A percentile compares a stretch with the other conserved stretches of the same genome.
phyloP scores from a whole-genome alignment of 1,284 basidiomycete genomes.

The Fomitopsis schrenkii region DNA sequence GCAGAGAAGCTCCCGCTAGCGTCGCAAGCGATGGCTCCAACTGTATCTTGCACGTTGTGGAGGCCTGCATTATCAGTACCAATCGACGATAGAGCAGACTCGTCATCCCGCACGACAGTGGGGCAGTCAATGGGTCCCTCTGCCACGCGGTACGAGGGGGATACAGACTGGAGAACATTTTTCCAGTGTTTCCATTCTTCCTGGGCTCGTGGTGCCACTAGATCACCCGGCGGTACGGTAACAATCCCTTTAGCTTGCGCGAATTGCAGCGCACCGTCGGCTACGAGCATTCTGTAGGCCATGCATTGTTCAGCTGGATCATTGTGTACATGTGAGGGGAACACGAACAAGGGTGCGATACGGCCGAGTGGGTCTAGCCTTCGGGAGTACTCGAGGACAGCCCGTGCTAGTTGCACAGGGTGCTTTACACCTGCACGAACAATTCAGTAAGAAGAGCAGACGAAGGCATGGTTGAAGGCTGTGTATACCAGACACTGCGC shows the following conservation, averaged over 20 bases:
- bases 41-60: slow-evolving; percentile 61
- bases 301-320: slow-evolving; percentile 18
- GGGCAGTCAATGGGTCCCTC: not conserved
- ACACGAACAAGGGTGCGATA: slow-evolving; percentile 58
- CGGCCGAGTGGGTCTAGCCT: slow-evolving; percentile 52
- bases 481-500: slow-evolving; percentile 56
- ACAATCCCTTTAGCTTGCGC: slow-evolving; percentile 29
- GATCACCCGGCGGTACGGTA: slow-evolving; percentile 35
- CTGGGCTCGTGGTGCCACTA: slow-evolving; percentile 46
- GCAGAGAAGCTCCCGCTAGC: slow-evolving; percentile 45
- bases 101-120: not conserved
- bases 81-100: not conserved
- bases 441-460: not conserved
- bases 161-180: not conserved
- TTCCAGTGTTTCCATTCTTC: slow-evolving; percentile 64
- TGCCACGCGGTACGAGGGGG: not conserved
- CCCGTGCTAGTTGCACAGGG: slow-evolving; percentile 55
- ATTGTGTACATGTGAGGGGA: not conserved
- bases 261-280: slow-evolving; percentile 50
- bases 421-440: slow-evolving; percentile 53
- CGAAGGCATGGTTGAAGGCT: not conserved
- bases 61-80: slow-evolving; percentile 13
- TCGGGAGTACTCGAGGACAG: slow-evolving; percentile 50
- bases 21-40: slow-evolving; percentile 62
- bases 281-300: slow-evolving; percentile 40